Evolutionary conservation across 208 protist genomes (phyloP).

Genomic region (Crithidia thermophila): DNA sequence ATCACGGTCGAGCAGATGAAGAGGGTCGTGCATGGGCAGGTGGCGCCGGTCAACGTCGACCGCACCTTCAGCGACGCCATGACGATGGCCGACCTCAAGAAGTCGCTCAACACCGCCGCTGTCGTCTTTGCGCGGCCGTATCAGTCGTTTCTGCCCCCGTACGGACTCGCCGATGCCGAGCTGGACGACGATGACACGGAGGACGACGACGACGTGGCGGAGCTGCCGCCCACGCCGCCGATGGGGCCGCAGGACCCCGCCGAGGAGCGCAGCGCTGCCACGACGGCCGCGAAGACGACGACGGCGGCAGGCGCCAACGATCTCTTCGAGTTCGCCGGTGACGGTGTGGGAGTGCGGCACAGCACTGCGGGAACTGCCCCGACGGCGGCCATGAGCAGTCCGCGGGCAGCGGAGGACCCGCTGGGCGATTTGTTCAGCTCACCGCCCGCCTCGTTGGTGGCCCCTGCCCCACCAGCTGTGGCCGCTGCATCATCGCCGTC

Average conservation of each 20-base stretch:
- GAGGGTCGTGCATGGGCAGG: slow-evolving; percentile 83
- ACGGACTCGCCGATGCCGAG: slow-evolving; percentile 64
- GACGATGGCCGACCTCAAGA: slow-evolving; percentile 90
- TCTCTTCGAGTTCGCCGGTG: slow-evolving; percentile 20
- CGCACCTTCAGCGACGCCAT: slow-evolving; percentile 92
- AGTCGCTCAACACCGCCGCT: slow-evolving; percentile 92
- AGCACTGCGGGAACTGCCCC: too few relatives aligned
- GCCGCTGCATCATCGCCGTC: slow-evolving; percentile 12
- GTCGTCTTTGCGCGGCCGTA: slow-evolving; percentile 97
- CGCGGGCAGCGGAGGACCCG: slow-evolving; percentile 38
- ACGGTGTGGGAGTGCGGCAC: slow-evolving; percentile 12
- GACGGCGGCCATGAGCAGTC: slow-evolving; percentile 14
- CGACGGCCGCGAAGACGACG: background rate
- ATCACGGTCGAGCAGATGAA: slow-evolving; percentile 95
- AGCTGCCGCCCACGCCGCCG: slow-evolving; percentile 40
- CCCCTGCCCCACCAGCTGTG: too few relatives aligned
- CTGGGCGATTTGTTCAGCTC: slow-evolving; percentile 48
- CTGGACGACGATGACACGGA: slow-evolving; percentile 75
- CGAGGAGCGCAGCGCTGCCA: background rate
- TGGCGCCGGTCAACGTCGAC: slow-evolving; percentile 92
- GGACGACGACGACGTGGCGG: slow-evolving; percentile 50
- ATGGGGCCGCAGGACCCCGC: slow-evolving; percentile 9
- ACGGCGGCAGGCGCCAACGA: background rate
- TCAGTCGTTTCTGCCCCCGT: slow-evolving; percentile 92
- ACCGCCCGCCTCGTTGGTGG: background rate